These are phyloP conservation scores for Pseudogymnoascus sp. DNA, from an alignment of 2,329 filamentous ascomycete genomes.

Conservation along the genomic window DNA sequence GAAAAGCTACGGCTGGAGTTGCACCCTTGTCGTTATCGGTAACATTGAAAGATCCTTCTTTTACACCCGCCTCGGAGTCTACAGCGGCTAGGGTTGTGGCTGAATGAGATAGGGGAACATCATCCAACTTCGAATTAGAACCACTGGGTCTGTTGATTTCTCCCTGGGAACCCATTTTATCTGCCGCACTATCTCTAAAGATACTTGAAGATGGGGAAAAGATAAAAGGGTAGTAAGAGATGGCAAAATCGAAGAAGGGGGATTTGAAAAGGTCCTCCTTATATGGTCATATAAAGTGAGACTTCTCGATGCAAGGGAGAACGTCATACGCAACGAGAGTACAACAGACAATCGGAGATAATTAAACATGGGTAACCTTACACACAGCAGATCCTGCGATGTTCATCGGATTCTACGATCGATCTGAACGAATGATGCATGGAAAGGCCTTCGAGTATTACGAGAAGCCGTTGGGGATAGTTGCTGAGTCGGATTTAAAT, in stretches of 20 bases:
- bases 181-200: not conserved
- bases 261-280: not conserved
- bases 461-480: not conserved
- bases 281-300: constrained; percentile 6
- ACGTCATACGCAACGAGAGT: not conserved
- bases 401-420: not conserved
- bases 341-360: constrained; percentile 2
- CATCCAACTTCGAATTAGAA: constrained; percentile 3
- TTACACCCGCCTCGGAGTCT: not conserved
- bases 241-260: not conserved
- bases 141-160: not conserved
- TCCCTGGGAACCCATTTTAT: not conserved
- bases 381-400: not conserved
- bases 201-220: not conserved
- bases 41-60: not conserved
- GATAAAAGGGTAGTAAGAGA: not conserved
- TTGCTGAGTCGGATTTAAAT: not conserved
- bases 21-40: not conserved
- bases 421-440: not conserved
- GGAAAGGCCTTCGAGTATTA: not conserved
- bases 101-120: constrained; percentile 12
- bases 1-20: constrained; percentile 34
- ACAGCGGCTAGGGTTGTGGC: not conserved
- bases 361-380: constrained; percentile 7
- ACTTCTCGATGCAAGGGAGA: not conserved